Evolutionary conservation across 2,329 filamentous ascomycete species (phyloP).

Genomic region (Talaromyces piceae): DNA sequence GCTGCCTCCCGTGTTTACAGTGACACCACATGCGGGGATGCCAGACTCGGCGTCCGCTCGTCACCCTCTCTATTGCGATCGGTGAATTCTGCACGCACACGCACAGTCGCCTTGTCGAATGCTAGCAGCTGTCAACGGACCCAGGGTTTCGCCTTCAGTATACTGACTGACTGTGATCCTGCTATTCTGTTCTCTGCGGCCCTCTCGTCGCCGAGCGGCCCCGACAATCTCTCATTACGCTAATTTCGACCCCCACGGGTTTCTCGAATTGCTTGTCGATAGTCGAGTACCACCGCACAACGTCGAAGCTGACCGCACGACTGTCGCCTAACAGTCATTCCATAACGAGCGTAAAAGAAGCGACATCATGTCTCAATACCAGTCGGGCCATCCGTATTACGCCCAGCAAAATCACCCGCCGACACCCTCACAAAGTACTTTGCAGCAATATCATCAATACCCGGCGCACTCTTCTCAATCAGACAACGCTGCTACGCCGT

Average conservation of each 20-base stretch:
- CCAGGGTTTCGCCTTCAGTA: background rate
- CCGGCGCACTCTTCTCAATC: constrained; percentile 35
- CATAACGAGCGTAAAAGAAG: background rate
- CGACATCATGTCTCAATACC: constrained; percentile 46
- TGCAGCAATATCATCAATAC: constrained; percentile 28
- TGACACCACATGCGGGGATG: constrained; percentile 2
- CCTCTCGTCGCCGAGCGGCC: background rate
- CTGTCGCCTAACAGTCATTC: background rate
- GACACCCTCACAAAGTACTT: constrained; percentile 20
- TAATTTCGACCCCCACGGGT: background rate
- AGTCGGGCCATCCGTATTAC: constrained; percentile 45
- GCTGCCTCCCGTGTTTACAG: background rate
- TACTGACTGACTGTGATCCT: background rate
- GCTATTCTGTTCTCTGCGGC: background rate
- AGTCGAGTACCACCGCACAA: background rate
- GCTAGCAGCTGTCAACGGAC: no score
- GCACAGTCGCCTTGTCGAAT: background rate
- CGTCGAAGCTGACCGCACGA: background rate
- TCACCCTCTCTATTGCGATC: background rate
- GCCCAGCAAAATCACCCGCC: constrained; percentile 21
- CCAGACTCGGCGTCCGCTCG: background rate
- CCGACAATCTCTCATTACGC: background rate
- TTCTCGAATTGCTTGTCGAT: background rate
- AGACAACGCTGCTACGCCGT: constrained; percentile 29
- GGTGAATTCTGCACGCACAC: background rate